A percentile compares a stretch with the other conserved stretches of the same genome.
phyloP scores from a whole-genome alignment of 2,329 filamentous ascomycete genomes.

The Capronia epimyces region DNA sequence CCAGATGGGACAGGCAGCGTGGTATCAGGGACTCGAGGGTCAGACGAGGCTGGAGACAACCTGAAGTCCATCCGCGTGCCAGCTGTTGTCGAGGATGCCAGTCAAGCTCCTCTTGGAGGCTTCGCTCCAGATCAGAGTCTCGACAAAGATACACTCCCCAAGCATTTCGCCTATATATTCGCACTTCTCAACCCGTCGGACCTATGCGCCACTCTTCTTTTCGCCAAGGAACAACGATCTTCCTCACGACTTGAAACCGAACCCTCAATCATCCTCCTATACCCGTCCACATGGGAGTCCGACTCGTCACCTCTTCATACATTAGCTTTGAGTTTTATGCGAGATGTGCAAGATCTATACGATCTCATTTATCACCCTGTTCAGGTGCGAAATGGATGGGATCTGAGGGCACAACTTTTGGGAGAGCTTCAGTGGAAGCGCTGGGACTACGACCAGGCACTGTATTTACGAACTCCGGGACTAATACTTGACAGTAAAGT shows the following conservation, averaged over 20 bases:
- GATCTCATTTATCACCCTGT: conserved; percentile 34
- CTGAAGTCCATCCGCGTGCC: conserved; percentile 8
- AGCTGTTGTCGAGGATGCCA: neutral
- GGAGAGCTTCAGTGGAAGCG: conserved; percentile 24
- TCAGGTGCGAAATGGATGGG: conserved; percentile 16
- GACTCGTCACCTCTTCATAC: conserved; percentile 15
- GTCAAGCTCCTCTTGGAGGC: neutral
- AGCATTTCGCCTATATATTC: conserved; percentile 36
- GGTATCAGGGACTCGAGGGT: neutral
- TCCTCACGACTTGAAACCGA: conserved; percentile 32
- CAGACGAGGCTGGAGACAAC: neutral
- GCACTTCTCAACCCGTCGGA: conserved; percentile 40
- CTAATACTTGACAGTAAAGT: conserved; percentile 36
- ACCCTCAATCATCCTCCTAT: conserved; percentile 43
- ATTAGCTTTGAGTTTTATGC: conserved; percentile 37
- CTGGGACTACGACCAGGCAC: conserved; percentile 38
- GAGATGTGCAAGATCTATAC: conserved; percentile 37
- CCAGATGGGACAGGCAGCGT: conserved; percentile 5
- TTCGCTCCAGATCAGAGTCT: neutral
- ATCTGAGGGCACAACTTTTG: conserved; percentile 22
- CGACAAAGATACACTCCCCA: neutral
- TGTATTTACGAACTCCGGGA: conserved; percentile 42
- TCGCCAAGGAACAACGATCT: conserved; percentile 36
- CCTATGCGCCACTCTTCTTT: conserved; percentile 43
- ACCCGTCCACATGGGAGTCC: conserved; percentile 43